Evolutionary conservation across 192 early-diverging fungal species (phyloP).

Genomic region (Coemansia erecta): DNA sequence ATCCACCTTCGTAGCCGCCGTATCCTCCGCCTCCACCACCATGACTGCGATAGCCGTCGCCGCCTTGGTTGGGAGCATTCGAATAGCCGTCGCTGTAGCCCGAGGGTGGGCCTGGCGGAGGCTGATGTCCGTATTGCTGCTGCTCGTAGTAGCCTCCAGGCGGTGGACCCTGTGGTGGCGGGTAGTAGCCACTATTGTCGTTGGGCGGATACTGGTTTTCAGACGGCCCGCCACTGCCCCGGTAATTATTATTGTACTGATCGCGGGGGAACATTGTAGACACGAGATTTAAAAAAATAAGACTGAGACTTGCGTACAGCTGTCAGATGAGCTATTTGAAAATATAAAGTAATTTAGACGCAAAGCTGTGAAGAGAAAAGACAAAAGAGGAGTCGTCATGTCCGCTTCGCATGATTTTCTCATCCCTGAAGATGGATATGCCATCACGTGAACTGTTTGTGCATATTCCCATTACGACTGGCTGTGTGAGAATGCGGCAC

Average conservation of each 20-base stretch:
- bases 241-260: constrained; percentile 17
- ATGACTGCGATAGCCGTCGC: constrained; percentile 4
- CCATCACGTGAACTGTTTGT: background rate
- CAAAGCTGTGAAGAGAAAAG: background rate
- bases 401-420: no score
- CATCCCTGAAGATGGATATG: background rate
- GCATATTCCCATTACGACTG: constrained; percentile 2
- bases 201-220: constrained; percentile 23
- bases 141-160: constrained; percentile 11
- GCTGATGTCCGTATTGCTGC: background rate
- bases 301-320: background rate
- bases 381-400: background rate
- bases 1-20: constrained; percentile 10
- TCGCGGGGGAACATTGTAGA: constrained; percentile 40
- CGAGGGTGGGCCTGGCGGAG: constrained; percentile 9
- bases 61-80: background rate
- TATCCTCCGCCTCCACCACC: constrained; percentile 8
- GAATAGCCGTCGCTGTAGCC: background rate
- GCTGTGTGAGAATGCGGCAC: background rate
- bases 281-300: background rate
- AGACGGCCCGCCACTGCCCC: background rate
- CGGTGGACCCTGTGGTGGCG: constrained; percentile 20
- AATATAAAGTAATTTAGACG: background rate
- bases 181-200: constrained; percentile 21
- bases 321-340: background rate